Conservation (phyloP, 768 basidiomycete genomes). For the Chalciporus piperatus region DNA sequence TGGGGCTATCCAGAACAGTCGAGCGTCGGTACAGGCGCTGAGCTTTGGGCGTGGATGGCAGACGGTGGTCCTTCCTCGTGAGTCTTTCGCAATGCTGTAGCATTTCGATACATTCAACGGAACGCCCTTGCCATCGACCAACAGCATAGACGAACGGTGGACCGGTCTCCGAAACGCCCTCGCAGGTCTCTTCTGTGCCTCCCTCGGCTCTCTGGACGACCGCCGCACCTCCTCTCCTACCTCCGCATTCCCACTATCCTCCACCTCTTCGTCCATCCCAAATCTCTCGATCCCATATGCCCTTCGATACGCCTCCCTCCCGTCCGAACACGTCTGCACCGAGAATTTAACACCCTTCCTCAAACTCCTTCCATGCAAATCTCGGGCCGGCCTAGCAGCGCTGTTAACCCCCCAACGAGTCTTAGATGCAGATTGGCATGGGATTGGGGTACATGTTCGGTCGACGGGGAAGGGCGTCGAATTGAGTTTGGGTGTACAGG, state of each 20-base stretch:
- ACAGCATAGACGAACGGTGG: constrained; percentile 80
- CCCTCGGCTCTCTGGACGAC: constrained; percentile 74
- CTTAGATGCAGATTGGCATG: constrained; percentile 92
- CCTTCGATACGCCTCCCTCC: constrained; percentile 73
- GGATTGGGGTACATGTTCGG: constrained; percentile 74
- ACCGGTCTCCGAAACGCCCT: constrained; percentile 82
- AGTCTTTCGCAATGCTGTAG: constrained; percentile 14
- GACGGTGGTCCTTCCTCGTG: constrained; percentile 53
- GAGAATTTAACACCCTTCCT: constrained; percentile 97
- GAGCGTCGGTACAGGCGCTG: constrained; percentile 81
- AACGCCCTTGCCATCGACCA: not conserved
- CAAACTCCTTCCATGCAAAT: constrained; percentile 91
- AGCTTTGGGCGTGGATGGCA: constrained; percentile 92
- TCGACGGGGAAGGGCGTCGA: constrained; percentile 62
- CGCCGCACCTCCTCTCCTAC: constrained; percentile 69
- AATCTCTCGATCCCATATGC: constrained; percentile 39
- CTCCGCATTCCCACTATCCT: constrained; percentile 62
- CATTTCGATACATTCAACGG: not conserved
- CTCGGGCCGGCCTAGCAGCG: constrained; percentile 76
- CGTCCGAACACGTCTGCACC: constrained; percentile 91
- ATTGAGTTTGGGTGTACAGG: constrained; percentile 67
- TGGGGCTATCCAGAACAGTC: constrained; percentile 82
- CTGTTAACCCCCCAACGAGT: constrained; percentile 83
- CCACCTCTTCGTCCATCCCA: constrained; percentile 44
- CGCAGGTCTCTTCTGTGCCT: constrained; percentile 93